A percentile compares a stretch with the other conserved stretches of the same genome.
phyloP scores from a whole-genome alignment of 2,329 filamentous ascomycete species.

The Tolypocladium ophioglossoides region DNA sequence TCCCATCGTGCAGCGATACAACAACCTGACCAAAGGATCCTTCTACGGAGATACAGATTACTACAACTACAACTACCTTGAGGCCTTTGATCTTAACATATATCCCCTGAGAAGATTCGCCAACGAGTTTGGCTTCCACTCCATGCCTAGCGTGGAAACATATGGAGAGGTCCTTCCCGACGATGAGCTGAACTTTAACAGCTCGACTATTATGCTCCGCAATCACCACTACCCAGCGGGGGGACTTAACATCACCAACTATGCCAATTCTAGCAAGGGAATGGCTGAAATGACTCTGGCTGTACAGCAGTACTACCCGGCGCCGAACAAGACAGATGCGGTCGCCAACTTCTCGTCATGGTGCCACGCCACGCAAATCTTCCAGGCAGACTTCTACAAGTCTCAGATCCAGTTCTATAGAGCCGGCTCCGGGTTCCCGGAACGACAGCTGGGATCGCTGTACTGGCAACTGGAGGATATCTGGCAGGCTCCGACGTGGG shows the following conservation, averaged over 20 bases:
- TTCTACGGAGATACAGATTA: slow-evolving; percentile 52
- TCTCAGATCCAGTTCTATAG: slow-evolving; percentile 52
- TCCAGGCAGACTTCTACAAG: slow-evolving; percentile 53
- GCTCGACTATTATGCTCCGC: slow-evolving; percentile 39
- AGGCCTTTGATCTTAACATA: slow-evolving; percentile 41
- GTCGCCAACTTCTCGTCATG: slow-evolving; percentile 50
- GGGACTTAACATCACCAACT: slow-evolving; percentile 5
- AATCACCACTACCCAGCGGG: slow-evolving; percentile 42
- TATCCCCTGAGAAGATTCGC: slow-evolving; percentile 51
- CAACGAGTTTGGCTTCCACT: slow-evolving; percentile 54
- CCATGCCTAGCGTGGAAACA: slow-evolving; percentile 48
- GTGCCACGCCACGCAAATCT: slow-evolving; percentile 52
- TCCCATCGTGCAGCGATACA: slow-evolving; percentile 45
- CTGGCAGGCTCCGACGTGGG: slow-evolving; percentile 55
- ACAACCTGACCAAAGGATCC: slow-evolving; percentile 36
- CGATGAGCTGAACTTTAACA: slow-evolving; percentile 46
- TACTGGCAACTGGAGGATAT: slow-evolving; percentile 59
- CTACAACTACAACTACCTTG: slow-evolving; percentile 45
- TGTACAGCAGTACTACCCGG: slow-evolving; percentile 44
- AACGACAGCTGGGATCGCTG: slow-evolving; percentile 47
- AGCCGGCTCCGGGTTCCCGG: slow-evolving; percentile 42
- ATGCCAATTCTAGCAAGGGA: slow-evolving; percentile 17
- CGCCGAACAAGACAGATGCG: slow-evolving; percentile 39
- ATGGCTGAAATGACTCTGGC: slow-evolving; percentile 49
- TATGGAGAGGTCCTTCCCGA: slow-evolving; percentile 43